phyloP scores from a whole-genome alignment of 768 basidiomycete species.

The Kondoa subrosea region DNA sequence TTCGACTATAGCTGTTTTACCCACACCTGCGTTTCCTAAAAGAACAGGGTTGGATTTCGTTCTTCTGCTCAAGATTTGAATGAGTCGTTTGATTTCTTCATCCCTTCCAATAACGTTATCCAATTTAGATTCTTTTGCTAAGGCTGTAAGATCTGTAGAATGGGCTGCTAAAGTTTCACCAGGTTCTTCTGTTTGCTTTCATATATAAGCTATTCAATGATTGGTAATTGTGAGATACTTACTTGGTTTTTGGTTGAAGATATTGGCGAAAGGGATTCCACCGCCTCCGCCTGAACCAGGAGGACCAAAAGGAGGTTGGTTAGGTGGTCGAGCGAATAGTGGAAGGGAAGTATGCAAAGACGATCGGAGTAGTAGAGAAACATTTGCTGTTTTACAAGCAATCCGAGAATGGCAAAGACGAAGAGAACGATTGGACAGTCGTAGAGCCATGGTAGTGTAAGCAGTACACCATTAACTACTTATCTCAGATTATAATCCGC shows the following conservation, averaged over 20 bases:
- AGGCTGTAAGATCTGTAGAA: constrained; percentile 31
- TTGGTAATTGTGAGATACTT: too few species aligned
- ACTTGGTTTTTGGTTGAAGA: constrained; percentile 16
- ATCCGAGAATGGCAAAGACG: too few species aligned
- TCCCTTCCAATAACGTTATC: constrained; percentile 23
- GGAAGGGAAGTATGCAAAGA: background rate
- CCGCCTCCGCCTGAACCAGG: background rate
- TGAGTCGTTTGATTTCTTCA: constrained; percentile 19
- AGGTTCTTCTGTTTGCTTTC: constrained; percentile 17
- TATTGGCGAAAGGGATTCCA: constrained; percentile 18
- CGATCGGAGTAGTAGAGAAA: too few species aligned
- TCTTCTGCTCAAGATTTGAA: constrained; percentile 31
- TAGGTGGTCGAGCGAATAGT: background rate
- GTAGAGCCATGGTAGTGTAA: background rate
- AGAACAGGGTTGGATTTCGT: constrained; percentile 34
- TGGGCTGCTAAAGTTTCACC: constrained; percentile 17
- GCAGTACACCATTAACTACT: too few species aligned
- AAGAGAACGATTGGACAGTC: background rate
- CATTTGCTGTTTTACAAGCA: too few species aligned
- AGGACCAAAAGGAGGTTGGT: background rate
- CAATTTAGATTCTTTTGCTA: constrained; percentile 29
- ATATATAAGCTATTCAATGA: too few species aligned
- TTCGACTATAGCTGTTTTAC: constrained; percentile 85
- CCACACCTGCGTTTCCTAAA: constrained; percentile 42
- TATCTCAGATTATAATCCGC: too few species aligned